Conservation (phyloP, 352 stramenopile species). For the Phytophthora nicotianae region DNA sequence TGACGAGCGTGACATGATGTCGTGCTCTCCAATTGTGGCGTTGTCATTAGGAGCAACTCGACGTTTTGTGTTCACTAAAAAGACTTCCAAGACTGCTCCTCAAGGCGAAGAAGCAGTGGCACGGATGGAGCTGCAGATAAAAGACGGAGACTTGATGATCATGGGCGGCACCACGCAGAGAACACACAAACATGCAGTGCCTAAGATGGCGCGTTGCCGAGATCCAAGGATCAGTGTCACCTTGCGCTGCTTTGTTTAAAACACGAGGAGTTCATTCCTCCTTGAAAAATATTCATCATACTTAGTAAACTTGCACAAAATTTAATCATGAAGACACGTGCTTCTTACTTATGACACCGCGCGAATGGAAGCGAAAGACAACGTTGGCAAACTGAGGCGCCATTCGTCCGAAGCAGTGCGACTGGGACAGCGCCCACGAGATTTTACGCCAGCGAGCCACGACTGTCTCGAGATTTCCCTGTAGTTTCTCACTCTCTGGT, state of each 20-base stretch:
- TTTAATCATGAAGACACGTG: constrained; percentile 5
- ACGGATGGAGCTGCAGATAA: constrained; percentile 56
- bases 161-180: constrained; percentile 83
- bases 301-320: constrained; percentile 19
- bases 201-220: constrained; percentile 63
- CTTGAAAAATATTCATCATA: constrained; percentile 12
- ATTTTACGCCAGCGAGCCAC: constrained; percentile 54
- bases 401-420: constrained; percentile 57
- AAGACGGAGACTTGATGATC: constrained; percentile 76
- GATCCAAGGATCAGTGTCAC: constrained; percentile 56
- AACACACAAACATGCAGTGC: constrained; percentile 82
- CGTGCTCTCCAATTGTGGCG: constrained; percentile 60
- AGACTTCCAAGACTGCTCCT: constrained; percentile 23
- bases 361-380: constrained; percentile 46
- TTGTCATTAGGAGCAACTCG: constrained; percentile 73
- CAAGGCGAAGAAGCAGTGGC: constrained; percentile 15
- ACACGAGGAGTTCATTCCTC: not conserved
- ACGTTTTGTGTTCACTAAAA: constrained; percentile 71
- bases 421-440: constrained; percentile 59
- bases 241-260: constrained; percentile 53
- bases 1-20: constrained; percentile 60
- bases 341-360: constrained; percentile 15
- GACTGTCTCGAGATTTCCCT: constrained; percentile 45
- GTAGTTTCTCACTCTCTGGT: constrained; percentile 24
- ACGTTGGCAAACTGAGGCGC: constrained; percentile 43